Evolutionary conservation across 495 filamentous ascomycete species (phyloP), one percentile per base, ranked within the genome.

Genomic region (Penicillium lividum): DNA sequence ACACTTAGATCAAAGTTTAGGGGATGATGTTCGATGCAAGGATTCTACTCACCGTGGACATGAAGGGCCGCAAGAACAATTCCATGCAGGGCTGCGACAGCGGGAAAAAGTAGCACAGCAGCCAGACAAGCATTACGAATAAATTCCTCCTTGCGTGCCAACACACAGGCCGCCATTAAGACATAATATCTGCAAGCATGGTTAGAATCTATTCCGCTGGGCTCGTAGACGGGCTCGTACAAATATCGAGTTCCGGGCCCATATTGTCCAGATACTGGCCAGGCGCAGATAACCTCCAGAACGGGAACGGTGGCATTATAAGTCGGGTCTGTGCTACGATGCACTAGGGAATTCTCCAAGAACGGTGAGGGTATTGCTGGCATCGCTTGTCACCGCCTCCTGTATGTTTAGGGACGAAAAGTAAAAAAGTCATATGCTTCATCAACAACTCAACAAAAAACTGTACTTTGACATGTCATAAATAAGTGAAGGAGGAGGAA

Each of bases 191-290:
- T 86, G 56, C 36, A 45, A 44, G 9, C 7, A 22, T 4, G 25
- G 46, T 66, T 46, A 71, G 67, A 25, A 54, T 29, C 5, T 11
- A 29, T 56, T 28, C 46, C 42, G 11, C 15, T 47, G 28, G n/a
- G 52, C 51, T 68, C 22, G 22, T 16, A 40, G 13, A 16, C 1
- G 2, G 22, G 22, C 2, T 22, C 80, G 63, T 75, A 85, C 83
- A 86, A 59, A 11, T 80, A 57, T 57, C 83, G 70, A 1, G 80
- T 82, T 0, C 83, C 83, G 3, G 75, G 72, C 0, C 83, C 83
- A 66, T 87, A 87, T 62, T 86, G 82, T 5, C 83, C 84, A 5
- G 80, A 83, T 0, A 87, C 77, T 0, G 84, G 82, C 77, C 78
- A 87, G 15, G 82, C 82, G 57, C 84, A 87, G 1, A 87, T 63